Percentiles rank a stretch among this genome's conserved stretches.
Conservation (phyloP, 768 basidiomycete genomes). For the Boletus pseudo-olivaceus region DNA sequence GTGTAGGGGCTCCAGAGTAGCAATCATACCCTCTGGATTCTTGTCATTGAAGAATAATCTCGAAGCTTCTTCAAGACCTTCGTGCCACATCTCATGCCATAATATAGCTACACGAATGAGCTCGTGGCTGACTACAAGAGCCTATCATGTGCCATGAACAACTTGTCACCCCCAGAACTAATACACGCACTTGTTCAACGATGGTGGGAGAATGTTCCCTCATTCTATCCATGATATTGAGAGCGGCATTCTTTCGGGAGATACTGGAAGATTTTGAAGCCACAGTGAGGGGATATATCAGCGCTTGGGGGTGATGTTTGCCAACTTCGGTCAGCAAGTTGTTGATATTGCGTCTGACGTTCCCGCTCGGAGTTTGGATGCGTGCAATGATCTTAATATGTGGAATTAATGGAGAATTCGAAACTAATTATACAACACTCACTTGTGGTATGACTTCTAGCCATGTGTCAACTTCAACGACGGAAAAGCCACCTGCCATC, state of each 20-base stretch:
- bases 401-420: neutral
- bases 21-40: conserved; percentile 97
- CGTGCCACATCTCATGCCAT: conserved; percentile 99
- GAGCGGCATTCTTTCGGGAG: conserved; percentile 77
- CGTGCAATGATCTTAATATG: conserved; percentile 85
- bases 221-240: conserved; percentile 89
- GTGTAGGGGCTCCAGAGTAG: conserved; percentile 86
- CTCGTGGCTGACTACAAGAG: conserved; percentile 85
- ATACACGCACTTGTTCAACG: conserved; percentile 71
- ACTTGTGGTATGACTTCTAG: conserved; percentile 98
- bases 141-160: conserved; percentile 40
- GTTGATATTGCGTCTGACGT: conserved; percentile 87
- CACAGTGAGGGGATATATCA: conserved; percentile 94
- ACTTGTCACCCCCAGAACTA: neutral
- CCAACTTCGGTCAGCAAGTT: conserved; percentile 88
- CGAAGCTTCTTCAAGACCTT: conserved; percentile 96
- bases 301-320: conserved; percentile 93
- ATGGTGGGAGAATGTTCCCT: conserved; percentile 83
- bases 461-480: conserved; percentile 96
- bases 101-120: conserved; percentile 96
- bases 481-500: conserved; percentile 81
- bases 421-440: conserved; percentile 9
- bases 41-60: conserved; percentile 95
- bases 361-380: conserved; percentile 88
- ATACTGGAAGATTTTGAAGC: conserved; percentile 93